Evolutionary conservation across 139 green algal genomes (phyloP), one percentile per base, ranked within the genome.

Genomic region (Volvox africanus): DNA sequence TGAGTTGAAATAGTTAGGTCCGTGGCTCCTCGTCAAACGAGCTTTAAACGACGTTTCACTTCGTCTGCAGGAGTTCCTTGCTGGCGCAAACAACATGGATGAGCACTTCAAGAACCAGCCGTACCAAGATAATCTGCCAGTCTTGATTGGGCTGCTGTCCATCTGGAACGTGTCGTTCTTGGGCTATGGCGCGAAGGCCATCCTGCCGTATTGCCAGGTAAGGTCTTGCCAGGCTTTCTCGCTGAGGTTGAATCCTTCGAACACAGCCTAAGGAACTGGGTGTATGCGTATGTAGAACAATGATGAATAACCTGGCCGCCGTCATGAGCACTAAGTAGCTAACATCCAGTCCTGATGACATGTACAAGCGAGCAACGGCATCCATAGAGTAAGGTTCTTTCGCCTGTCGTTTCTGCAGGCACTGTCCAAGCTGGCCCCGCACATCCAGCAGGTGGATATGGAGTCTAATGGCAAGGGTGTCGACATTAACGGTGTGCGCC

Each of bases 391-490:
- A 55, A 55, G 44, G 44, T 55, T 55, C 44, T 55, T 14, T 55
- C 44, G 44, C 5, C 44, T 55, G 44, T 5, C 44, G 44, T 5
- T 55, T 9, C 44, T 9, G 19, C 98, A 99, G 94, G 98, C 98
- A 0, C 95, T 99, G 88, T 96, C 97, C 82, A 99, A 99, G 95
- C 96, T 99, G 78, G 95, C 98, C 1, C 97, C 98, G 6, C 98
- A 99, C 96, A 99, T 99, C 87, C 98, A 99, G 95, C 93, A 95
- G 84, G 97, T 99, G 91, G 96, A 94, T 61, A 99, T 99, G 98
- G 98, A 99, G 95, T 97, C 93, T 91, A 99, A 99, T 89, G 98
- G 98, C 91, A 99, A 99, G 96, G 97, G 98, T 6, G 98, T 99
- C 22, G 94, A 95, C 88, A 98, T 99, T 11, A 94, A 99, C 88